Conservation (phyloP, 768 basidiomycete species). For the Russula lepida region DNA sequence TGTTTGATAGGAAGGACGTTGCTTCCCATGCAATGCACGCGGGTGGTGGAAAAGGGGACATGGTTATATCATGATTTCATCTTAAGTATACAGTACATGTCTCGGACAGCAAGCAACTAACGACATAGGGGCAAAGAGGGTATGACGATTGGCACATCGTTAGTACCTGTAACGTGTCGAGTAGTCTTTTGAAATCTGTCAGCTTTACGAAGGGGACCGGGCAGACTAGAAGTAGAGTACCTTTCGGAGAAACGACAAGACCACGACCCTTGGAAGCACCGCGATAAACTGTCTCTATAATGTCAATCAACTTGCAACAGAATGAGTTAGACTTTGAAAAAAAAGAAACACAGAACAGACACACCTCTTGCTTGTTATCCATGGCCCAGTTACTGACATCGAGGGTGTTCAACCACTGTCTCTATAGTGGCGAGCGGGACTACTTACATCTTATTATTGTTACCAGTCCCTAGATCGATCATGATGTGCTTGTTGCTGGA, state of each 20-base stretch:
- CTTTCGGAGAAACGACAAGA: conserved; percentile 95
- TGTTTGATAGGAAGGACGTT: neutral
- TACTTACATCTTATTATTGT: conserved; percentile 96
- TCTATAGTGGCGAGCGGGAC: neutral
- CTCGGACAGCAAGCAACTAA: neutral
- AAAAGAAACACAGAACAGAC: conserved; percentile 20
- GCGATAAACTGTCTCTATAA: conserved; percentile 96
- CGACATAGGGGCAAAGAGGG: neutral
- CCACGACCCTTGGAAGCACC: conserved; percentile 97
- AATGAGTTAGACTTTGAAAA: neutral
- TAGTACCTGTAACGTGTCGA: conserved; percentile 77
- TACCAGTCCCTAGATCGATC: conserved; percentile 99
- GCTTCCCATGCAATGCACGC: neutral
- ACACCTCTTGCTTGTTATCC: conserved; percentile 95
- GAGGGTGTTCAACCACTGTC: neutral
- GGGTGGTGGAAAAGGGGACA: neutral
- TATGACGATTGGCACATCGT: neutral
- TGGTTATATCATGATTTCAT: neutral
- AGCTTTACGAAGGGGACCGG: neutral
- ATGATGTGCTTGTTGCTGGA: conserved; percentile 96
- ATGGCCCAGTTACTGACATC: conserved; percentile 89
- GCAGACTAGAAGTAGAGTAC: conserved; percentile 30
- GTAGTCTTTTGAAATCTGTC: conserved; percentile 46
- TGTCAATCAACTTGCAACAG: conserved; percentile 74
- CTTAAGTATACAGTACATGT: neutral